Base-by-base conservation (phyloP, 208 protist genomes). In the Acanthamoeba rhysodes region DNA sequence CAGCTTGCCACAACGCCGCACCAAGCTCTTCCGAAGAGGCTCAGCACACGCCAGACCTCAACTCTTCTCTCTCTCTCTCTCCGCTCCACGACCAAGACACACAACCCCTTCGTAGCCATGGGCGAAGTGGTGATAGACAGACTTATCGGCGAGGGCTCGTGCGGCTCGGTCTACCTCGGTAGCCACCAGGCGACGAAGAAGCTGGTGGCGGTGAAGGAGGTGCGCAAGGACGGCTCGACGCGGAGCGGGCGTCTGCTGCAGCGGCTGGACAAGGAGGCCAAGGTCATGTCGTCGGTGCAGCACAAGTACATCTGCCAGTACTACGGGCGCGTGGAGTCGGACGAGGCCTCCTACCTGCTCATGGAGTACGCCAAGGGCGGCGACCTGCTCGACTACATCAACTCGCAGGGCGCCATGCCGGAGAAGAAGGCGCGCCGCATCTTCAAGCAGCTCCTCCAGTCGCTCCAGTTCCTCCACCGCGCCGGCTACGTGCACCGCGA, bases 331-430 rank as follows among this genome's bases (percentile, higher is more conserved):
- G 50, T 91, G 53, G 84, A 91, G 84, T 34, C 84, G 14, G 57
- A 91, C 18, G 84, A 91, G n/a, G 57, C 50, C 84, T 18, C 27
- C 57, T 91, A 32, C 57, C 84, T 91, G 4, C 29, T 91, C 55
- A 91, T 91, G 84, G 57, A 91, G 84, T 91, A 91, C 57, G 84
- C 84, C 84, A 45, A 27, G 22, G 59, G 37, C 50, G 84, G 84
- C n/a, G 84, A 91, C 84, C 84, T 91, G 10, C 59, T 91, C 32
- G 84, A 91, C 84, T 91, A 91, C 84, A 91, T 91, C 48, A 64
- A 72, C 34, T 18, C 16, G 24, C 24, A 91, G 29, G 84, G 84
- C 0, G 20, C 57, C 24, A 41, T 91, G 4, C 50, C 57, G 41
- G 57, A 91, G 84, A 64, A 70, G 84, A 70, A 91, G 84, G 84